Evolutionary conservation across 1,139 yeast species (phyloP).

Genomic region (Hyphopichia fennica): DNA sequence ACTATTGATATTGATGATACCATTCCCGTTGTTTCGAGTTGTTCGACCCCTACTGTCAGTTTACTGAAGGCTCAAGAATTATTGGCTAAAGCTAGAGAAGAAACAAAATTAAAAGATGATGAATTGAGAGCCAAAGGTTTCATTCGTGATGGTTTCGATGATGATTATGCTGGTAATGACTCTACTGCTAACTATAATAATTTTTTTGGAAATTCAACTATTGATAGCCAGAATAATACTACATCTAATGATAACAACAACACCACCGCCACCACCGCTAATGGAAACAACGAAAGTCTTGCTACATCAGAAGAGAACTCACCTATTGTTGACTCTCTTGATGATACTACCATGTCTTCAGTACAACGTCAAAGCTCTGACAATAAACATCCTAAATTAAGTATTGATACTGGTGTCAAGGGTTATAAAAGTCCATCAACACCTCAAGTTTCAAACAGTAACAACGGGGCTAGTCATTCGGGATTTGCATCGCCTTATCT

Average conservation of each 20-base stretch:
- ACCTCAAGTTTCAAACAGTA: constrained; percentile 22
- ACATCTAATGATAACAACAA: constrained; percentile 5
- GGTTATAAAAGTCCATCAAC: constrained; percentile 28
- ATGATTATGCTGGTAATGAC: constrained; percentile 13
- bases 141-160: constrained; percentile 29
- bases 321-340: constrained; percentile 34
- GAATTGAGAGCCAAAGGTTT: constrained; percentile 43
- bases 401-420: constrained; percentile 30
- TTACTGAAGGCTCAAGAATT: constrained; percentile 83
- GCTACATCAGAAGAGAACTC: constrained; percentile 16
- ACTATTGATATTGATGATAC: constrained; percentile 94
- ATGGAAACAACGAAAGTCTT: constrained; percentile 8
- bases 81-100: constrained; percentile 78
- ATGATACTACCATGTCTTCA: constrained; percentile 30
- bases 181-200: constrained; percentile 2
- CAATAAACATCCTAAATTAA: constrained; percentile 28
- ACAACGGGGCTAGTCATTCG: constrained; percentile 15
- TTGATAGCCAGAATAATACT: not conserved
- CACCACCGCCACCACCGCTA: not conserved
- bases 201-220: constrained; percentile 2
- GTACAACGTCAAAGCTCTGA: constrained; percentile 9
- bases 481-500: constrained; percentile 65
- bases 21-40: constrained; percentile 91
- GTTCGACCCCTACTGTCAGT: constrained; percentile 91
- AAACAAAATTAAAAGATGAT: constrained; percentile 62